Evolutionary conservation across 108 stramenopile species (phyloP), one percentile per base, ranked within the genome.

Genomic region (Conticribra guillardii): DNA sequence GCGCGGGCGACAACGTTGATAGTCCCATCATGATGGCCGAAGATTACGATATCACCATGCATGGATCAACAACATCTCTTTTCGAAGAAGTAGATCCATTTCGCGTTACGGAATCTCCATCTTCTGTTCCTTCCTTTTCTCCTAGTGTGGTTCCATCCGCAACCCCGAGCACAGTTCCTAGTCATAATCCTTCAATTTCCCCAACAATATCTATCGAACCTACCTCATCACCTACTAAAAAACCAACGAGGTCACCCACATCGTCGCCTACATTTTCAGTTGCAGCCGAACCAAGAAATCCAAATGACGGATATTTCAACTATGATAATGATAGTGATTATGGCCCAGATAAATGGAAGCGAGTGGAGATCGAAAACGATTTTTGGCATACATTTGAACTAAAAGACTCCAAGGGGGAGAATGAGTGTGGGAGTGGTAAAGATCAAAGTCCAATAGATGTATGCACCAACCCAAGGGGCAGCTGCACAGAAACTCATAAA

Each of bases 381-480:
- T 71, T 71, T 52, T 71, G 64, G 51, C 64, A 71, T 37, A 60
- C 50, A 0, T 79, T 71, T 44, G 70, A 79, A 55, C 4, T 79
- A 22, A 51, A 60, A 14, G 57, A 54, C 31, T 50, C 45, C 23
- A 21, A 45, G 24, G 30, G 47, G 17, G n/a, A 15, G 33, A 78
- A 70, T 33, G 49, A 78, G 15, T 90, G 89, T 67, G 82, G 74
- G 3, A 64, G 64, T 21, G 74, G 64, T 31, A 47, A 61, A 11
- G 71, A 55, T 32, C 92, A 93, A 59, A 86, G 85, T 75, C 92
- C 92, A 2, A 90, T 93, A 65, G 89, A 93, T 64, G 69, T 93
- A 58, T 74, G 87, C 47, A 30, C 21, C 11, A 0, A 21, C 16
- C 76, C 76, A 24, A 14, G 30, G 9, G 57, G 63, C 23, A 69